Evolutionary conservation across 148 eudicot genomes (phyloP).

Genomic region (Agrostemma githago): DNA sequence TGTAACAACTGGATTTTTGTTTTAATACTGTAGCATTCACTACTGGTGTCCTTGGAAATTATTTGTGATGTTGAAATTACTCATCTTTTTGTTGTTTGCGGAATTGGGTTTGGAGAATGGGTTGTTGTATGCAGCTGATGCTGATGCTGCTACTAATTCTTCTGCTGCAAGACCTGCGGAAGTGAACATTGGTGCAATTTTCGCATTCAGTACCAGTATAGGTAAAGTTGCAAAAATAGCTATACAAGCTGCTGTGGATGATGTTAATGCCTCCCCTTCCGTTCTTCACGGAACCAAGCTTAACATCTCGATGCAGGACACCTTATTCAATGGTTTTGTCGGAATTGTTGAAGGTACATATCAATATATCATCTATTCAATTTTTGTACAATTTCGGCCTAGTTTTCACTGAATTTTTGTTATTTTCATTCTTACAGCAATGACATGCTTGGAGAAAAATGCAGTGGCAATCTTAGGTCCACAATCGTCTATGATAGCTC

Average conservation of each 20-base stretch:
- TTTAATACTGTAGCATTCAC: neutral
- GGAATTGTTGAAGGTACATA: constrained; percentile 46
- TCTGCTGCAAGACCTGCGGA: constrained; percentile 36
- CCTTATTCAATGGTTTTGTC: constrained; percentile 49
- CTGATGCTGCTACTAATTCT: constrained; percentile 23
- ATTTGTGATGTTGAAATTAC: constrained; percentile 14
- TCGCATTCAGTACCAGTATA: constrained; percentile 39
- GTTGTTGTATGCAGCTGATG: constrained; percentile 23
- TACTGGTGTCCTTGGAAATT: neutral
- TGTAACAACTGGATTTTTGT: neutral
- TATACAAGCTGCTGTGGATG: constrained; percentile 55
- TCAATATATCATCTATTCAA: neutral
- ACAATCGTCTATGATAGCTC: constrained; percentile 53
- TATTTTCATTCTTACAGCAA: constrained; percentile 43
- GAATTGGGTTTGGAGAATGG: constrained; percentile 10
- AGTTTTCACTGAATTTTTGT: neutral
- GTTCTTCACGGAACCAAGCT: constrained; percentile 57
- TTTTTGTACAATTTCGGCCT: neutral
- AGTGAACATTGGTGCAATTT: constrained; percentile 53
- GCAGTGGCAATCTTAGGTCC: constrained; percentile 68
- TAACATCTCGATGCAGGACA: constrained; percentile 38
- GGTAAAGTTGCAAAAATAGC: constrained; percentile 70
- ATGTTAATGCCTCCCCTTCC: constrained; percentile 52
- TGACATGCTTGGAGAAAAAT: constrained; percentile 58
- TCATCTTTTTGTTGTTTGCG: constrained; percentile 12